Evolutionary conservation across 2,329 filamentous ascomycete genomes (phyloP).

Genomic region (Penicillium brasilianum): DNA sequence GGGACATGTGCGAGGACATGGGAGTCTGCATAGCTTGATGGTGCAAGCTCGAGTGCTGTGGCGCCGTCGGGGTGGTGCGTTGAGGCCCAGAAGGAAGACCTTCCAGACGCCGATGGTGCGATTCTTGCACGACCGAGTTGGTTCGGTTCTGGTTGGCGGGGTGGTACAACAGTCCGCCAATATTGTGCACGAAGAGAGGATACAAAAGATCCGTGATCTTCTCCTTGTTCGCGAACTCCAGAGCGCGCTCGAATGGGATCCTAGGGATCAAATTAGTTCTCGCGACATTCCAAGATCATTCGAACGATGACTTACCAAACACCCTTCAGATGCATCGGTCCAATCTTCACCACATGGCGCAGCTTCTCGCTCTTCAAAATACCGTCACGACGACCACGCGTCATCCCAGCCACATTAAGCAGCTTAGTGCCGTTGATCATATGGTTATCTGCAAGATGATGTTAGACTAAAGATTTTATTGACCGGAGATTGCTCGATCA

Average conservation of each 20-base stretch:
- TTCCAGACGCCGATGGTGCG: constrained; percentile 75
- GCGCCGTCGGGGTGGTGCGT: constrained; percentile 68
- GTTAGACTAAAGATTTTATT: not conserved
- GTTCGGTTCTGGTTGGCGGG: constrained; percentile 79
- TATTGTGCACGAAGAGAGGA: constrained; percentile 96
- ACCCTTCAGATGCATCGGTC: constrained; percentile 97
- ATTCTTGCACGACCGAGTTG: constrained; percentile 85
- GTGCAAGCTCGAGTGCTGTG: constrained; percentile 66
- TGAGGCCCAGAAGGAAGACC: constrained; percentile 49
- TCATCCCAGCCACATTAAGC: constrained; percentile 97
- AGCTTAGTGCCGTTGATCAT: constrained; percentile 99
- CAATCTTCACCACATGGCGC: constrained; percentile 96
- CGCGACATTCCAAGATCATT: no score
- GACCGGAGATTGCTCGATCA: not conserved
- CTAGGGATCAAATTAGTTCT: constrained; percentile 52
- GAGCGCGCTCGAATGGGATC: constrained; percentile 97
- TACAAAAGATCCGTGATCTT: constrained; percentile 97
- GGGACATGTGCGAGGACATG: constrained; percentile 65
- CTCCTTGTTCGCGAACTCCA: constrained; percentile 99
- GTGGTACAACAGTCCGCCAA: constrained; percentile 90
- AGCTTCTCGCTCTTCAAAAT: constrained; percentile 98
- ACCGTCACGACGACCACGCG: constrained; percentile 88
- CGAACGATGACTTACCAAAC: constrained; percentile 73
- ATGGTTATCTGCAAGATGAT: constrained; percentile 75
- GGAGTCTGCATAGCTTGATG: constrained; percentile 71